A percentile compares a stretch with the other conserved stretches of the same genome.
Evolutionary conservation across 306 rosid genomes (phyloP).

Genomic region (Begonia peltatifolia): DNA sequence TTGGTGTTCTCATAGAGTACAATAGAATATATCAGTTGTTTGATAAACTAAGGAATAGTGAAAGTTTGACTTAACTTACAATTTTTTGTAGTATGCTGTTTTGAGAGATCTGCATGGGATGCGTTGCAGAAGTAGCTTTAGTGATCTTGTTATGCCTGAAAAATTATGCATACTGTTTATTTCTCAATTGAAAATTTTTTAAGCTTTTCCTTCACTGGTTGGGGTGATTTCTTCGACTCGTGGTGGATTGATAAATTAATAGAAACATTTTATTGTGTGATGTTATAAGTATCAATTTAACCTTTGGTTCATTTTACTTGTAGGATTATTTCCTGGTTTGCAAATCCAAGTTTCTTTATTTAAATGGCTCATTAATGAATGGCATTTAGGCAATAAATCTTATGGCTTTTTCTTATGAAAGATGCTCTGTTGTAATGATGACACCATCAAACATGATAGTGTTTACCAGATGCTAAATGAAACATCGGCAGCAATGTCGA

Average conservation of each 20-base stretch:
- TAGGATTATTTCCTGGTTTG: not conserved
- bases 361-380: not conserved
- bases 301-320: not conserved
- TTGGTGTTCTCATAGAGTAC: too few relatives aligned
- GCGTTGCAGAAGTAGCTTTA: too few relatives aligned
- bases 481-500: slow-evolving; percentile 19
- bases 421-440: slow-evolving; percentile 29
- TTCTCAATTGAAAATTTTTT: too few relatives aligned
- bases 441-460: slow-evolving; percentile 20
- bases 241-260: too few relatives aligned
- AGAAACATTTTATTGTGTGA: too few relatives aligned
- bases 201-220: too few relatives aligned
- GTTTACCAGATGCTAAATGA: slow-evolving; percentile 17
- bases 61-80: not conserved
- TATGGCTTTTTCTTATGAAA: not conserved
- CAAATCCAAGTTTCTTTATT: not conserved
- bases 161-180: too few relatives aligned
- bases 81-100: not conserved
- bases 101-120: not conserved
- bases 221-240: too few relatives aligned
- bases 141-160: too few relatives aligned
- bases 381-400: not conserved
- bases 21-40: too few relatives aligned
- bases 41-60: too few relatives aligned
- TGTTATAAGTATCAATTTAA: too few relatives aligned